Percentiles rank a stretch among this genome's conserved stretches.
Conservation (phyloP, 1,284 basidiomycete species). For the Heterobasidion annosum region DNA sequence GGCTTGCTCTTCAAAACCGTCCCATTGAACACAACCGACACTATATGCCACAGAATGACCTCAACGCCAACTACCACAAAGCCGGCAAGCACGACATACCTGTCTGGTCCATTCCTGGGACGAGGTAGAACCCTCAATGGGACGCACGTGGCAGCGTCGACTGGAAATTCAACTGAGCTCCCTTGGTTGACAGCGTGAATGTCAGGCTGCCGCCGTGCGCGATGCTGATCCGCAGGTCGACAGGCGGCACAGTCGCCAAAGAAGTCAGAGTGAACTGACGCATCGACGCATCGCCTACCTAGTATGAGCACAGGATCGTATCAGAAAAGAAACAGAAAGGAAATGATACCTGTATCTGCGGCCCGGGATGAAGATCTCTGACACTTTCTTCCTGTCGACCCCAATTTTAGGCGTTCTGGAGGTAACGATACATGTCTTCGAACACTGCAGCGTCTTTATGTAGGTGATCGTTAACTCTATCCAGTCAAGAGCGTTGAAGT, state of each 20-base stretch:
- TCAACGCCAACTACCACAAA: not conserved
- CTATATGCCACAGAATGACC: constrained; percentile 17
- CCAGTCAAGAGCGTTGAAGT: too few species aligned
- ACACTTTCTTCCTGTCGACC: not conserved
- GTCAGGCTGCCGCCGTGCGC: constrained; percentile 24
- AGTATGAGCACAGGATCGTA: not conserved
- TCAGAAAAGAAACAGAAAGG: too few species aligned
- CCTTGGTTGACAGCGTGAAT: constrained; percentile 42
- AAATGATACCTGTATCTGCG: not conserved
- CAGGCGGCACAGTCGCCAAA: constrained; percentile 32
- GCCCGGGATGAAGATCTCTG: not conserved
- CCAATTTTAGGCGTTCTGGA: not conserved
- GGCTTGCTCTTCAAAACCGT: constrained; percentile 26
- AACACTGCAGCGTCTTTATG: not conserved
- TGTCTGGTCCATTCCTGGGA: constrained; percentile 41
- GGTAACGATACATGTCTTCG: not conserved
- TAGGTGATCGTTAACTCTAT: too few species aligned
- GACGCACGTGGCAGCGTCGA: constrained; percentile 29
- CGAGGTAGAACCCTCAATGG: constrained; percentile 44
- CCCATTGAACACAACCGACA: constrained; percentile 33
- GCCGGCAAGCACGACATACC: constrained; percentile 20
- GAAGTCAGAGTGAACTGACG: constrained; percentile 43
- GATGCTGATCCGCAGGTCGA: constrained; percentile 38
- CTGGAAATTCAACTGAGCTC: constrained; percentile 45
- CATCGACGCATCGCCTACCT: too few species aligned